Percentiles rank a stretch among this genome's conserved stretches.
Conservation (phyloP, 2,329 filamentous ascomycete genomes). For the Phyllosticta paracitricarpa region DNA sequence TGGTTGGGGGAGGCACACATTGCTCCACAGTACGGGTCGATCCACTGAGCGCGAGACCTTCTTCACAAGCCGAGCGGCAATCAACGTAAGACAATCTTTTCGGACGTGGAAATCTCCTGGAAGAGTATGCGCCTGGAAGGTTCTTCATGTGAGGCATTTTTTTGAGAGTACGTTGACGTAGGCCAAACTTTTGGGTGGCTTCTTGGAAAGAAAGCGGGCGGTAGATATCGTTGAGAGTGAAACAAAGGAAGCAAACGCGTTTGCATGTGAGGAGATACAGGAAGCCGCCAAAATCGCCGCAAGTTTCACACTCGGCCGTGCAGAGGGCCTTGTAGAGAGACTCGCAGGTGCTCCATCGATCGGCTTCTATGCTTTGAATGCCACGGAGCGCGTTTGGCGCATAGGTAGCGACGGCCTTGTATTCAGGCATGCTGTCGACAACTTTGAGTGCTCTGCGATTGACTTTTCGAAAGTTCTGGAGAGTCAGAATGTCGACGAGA, state of each 20-base stretch:
- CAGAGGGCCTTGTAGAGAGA: slow-evolving; percentile 26
- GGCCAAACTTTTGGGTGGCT: background rate
- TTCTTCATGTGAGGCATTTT: background rate
- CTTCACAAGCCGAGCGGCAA: background rate
- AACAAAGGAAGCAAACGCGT: slow-evolving; percentile 28
- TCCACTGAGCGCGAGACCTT: background rate
- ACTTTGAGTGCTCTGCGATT: slow-evolving; percentile 25
- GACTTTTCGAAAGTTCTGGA: slow-evolving; percentile 28
- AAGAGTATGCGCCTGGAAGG: background rate
- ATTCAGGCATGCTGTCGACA: slow-evolving; percentile 29
- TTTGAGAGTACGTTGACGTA: background rate
- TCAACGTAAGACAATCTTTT: background rate
- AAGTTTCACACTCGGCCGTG: slow-evolving; percentile 23
- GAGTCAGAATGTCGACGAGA: slow-evolving; percentile 22
- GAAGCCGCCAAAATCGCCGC: slow-evolving; percentile 29
- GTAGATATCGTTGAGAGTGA: background rate
- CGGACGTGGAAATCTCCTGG: background rate
- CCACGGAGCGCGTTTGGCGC: slow-evolving; percentile 24
- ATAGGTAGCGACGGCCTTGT: slow-evolving; percentile 22
- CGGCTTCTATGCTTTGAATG: slow-evolving; percentile 26
- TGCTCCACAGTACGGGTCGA: background rate
- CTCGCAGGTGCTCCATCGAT: slow-evolving; percentile 18
- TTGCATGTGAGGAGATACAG: slow-evolving; percentile 31
- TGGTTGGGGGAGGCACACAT: background rate
- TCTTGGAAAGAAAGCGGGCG: background rate